Percentiles rank a stretch among this genome's conserved stretches.
Evolutionary conservation across 805 yeast genomes (phyloP).

Genomic region (Zygosaccharomyces kombuchaensis): DNA sequence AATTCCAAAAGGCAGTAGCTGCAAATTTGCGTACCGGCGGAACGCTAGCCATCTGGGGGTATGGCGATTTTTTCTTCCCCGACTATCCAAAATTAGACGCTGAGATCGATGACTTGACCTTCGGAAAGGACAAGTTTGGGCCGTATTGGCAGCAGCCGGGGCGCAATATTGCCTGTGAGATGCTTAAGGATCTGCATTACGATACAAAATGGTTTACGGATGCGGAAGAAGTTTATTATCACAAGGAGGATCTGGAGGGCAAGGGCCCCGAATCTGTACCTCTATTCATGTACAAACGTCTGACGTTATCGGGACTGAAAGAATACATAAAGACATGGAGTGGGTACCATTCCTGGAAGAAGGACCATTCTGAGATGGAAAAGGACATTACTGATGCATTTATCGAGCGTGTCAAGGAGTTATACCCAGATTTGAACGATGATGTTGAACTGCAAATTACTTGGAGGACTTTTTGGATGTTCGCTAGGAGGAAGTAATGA

Average conservation of each 20-base stretch:
- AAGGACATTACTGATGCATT: slow-evolving; percentile 48
- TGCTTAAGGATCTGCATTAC: slow-evolving; percentile 41
- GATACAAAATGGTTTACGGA: slow-evolving; percentile 44
- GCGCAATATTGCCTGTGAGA: slow-evolving; percentile 21
- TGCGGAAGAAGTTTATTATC: slow-evolving; percentile 34
- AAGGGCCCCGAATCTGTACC: slow-evolving; percentile 20
- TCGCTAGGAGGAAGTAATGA: slow-evolving; percentile 17
- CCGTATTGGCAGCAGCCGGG: slow-evolving; percentile 13
- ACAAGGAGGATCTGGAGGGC: slow-evolving; percentile 9
- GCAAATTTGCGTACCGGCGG: slow-evolving; percentile 52
- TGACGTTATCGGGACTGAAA: slow-evolving; percentile 44
- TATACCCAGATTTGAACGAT: slow-evolving; percentile 21
- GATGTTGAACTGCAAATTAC: slow-evolving; percentile 19
- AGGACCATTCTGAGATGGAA: slow-evolving; percentile 36
- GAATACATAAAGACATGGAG: slow-evolving; percentile 62
- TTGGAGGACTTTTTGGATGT: slow-evolving; percentile 31
- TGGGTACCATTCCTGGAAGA: slow-evolving; percentile 56
- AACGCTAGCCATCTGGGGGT: slow-evolving; percentile 68
- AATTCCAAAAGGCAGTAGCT: slow-evolving; percentile 47
- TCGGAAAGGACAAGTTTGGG: slow-evolving; percentile 40
- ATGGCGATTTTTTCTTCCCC: slow-evolving; percentile 60
- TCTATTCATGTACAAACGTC: slow-evolving; percentile 39
- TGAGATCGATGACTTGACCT: slow-evolving; percentile 50
- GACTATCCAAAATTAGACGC: slow-evolving; percentile 53
- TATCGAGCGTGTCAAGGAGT: slow-evolving; percentile 37